Base-by-base conservation (phyloP, 2,329 filamentous ascomycete genomes). In the Ophiostoma triangulosporum region DNA sequence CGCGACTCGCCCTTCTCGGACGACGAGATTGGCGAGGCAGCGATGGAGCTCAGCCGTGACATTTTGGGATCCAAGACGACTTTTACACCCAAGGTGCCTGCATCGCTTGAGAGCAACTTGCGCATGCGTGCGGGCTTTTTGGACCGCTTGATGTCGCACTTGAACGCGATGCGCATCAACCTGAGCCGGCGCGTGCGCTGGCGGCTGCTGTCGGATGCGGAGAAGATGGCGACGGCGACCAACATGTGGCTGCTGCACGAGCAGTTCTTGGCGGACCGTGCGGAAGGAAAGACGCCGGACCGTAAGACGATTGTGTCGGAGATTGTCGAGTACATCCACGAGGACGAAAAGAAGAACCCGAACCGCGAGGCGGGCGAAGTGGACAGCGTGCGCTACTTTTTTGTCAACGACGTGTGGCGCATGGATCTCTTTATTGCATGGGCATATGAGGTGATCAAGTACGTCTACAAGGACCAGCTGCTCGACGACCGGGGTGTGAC, bases 141-240 rank as follows among this genome's bases (percentile, higher is more conserved):
- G 43, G 78, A 83, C 58, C 83, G 86, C 54, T 75, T 98, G 51
- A 86, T 88, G 52, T 70, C 73, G 2, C 81, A 93, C 60, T 69
- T 97, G 12, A 76, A 77, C 57, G 75, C 76, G 6, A 81, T 83
- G 31, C 82, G 81, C 56, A 74, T 81, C 26, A 71, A 79, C 3
- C 66, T 97, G 6, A 80, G 85, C 58, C 78, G 80, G 38, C 70
- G 70, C 24, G 83, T 83, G 1, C 81, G 82, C 60, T 97, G 90
- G 89, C 75, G 77, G 57, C 69, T 98, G 31, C 71, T 98, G n/a
- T 86, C 83, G 74, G 83, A 91, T 62, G 91, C 91, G 0, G 93
- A 98, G 66, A 95, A 90, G 67, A 77, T 97, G 69, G 81, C 84
- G 43, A 86, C 89, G 33, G 88, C 88, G 17, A 76, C 78, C 56